Base-by-base conservation (phyloP, 352 stramenopile genomes). In the Lagenidium giganteum region DNA sequence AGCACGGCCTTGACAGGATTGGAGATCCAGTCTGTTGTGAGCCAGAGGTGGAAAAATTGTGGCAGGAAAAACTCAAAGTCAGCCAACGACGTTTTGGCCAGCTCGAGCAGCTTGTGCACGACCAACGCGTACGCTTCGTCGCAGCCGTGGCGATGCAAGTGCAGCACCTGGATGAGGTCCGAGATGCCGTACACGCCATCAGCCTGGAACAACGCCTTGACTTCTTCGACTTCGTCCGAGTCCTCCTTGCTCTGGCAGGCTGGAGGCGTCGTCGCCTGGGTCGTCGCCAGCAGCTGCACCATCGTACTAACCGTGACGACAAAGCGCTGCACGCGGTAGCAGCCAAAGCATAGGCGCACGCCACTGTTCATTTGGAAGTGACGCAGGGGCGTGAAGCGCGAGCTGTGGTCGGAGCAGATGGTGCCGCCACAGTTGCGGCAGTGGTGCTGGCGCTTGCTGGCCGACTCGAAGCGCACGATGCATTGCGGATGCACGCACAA, bases 31-130 rank as follows among this genome's bases (percentile, higher is more conserved):
- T 89, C 77, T 31, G 87, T 72, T 2, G 79, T 87, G 32, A 88
- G 60, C 79, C 79, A 92, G 61, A 89, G 72, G 39, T 92, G 79
- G 48, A 89, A 92, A 31, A 92, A 57, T 47, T 92, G 76, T 6
- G 79, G 79, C 39, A 92, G 35, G 52, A 92, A 92, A 33, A 92
- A 92, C 54, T 92, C 79, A 28, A 92, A 92, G 53, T 92, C 79
- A 8, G 73, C 52, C 29, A 92, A 30, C 44, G 85, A 86, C 12
- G 63, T 57, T 9, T 56, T 47, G 30, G 76, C 67, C 16, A 89
- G 56, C 42, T 83, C 69, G 45, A 92, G 52, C 20, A 92, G 50
- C 43, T 89, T 88, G 52, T 77, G 72, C 28, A 88, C 73, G 8
- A 74, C 72, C 20, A 73, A 56, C 18, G 63, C 61, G 37, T 92